phyloP scores from a whole-genome alignment of 2,329 filamentous ascomycete species.

The Alternaria novae-zelandiae region DNA sequence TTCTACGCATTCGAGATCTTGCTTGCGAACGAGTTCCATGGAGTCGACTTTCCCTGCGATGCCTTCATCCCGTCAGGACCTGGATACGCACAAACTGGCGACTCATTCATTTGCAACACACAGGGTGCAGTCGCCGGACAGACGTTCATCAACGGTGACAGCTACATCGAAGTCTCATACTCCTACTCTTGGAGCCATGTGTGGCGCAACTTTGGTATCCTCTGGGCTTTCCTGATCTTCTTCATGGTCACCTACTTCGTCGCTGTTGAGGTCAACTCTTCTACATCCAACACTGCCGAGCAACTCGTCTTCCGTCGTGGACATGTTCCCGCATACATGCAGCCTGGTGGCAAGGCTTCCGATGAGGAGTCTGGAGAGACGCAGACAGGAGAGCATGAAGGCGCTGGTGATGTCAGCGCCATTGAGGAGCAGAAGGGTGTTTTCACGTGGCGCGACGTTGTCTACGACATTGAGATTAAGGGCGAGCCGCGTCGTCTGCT shows the following conservation, averaged over 20 bases:
- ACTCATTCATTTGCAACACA: slow-evolving; percentile 47
- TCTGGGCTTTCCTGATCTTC: slow-evolving; percentile 67
- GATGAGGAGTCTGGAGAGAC: slow-evolving; percentile 47
- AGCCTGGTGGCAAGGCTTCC: slow-evolving; percentile 33
- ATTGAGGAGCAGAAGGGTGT: slow-evolving; percentile 51
- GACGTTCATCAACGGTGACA: slow-evolving; percentile 49
- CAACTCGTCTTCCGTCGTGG: slow-evolving; percentile 68
- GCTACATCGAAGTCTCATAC: slow-evolving; percentile 40
- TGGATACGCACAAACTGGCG: slow-evolving; percentile 35
- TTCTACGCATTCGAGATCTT: slow-evolving; percentile 81
- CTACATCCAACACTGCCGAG: slow-evolving; percentile 68
- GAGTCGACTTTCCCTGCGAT: slow-evolving; percentile 44
- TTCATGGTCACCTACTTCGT: slow-evolving; percentile 70
- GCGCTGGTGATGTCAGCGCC: slow-evolving; percentile 48
- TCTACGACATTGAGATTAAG: slow-evolving; percentile 46
- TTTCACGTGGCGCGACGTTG: slow-evolving; percentile 48
- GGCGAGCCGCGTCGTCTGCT: slow-evolving; percentile 59
- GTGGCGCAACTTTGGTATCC: slow-evolving; percentile 68
- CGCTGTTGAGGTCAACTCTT: slow-evolving; percentile 69
- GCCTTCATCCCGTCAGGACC: slow-evolving; percentile 48
- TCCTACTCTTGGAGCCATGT: slow-evolving; percentile 51
- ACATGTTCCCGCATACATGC: slow-evolving; percentile 51
- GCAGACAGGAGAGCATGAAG: slow-evolving; percentile 34
- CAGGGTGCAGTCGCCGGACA: slow-evolving; percentile 50
- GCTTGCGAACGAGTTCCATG: slow-evolving; percentile 73